A percentile compares a stretch with the other conserved stretches of the same genome.
Evolutionary conservation across 73 alveolate genomes (phyloP).

Genomic region (Uronychia binucleata): DNA sequence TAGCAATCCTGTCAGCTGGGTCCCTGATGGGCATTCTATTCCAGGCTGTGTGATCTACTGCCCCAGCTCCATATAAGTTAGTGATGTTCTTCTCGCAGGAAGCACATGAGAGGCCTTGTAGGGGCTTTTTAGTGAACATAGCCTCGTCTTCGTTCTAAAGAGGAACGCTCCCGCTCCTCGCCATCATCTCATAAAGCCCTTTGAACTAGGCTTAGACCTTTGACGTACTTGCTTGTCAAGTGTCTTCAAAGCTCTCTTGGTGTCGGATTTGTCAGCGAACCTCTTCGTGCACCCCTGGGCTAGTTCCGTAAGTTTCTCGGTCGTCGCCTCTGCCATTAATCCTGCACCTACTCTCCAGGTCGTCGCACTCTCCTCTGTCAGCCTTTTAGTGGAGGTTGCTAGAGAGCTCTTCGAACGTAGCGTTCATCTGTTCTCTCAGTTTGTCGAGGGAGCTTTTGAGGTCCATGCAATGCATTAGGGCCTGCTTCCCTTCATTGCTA

Average conservation of each 20-base stretch:
- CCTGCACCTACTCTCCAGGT: background rate
- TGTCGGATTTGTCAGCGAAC: constrained; percentile 91
- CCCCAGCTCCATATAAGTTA: constrained; percentile 71
- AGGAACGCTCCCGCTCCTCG: constrained; percentile 7
- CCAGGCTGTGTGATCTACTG: constrained; percentile 74
- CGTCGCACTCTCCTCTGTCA: background rate
- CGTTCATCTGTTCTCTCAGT: background rate
- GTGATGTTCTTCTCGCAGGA: constrained; percentile 86
- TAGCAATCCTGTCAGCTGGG: constrained; percentile 72
- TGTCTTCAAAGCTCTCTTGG: constrained; percentile 74
- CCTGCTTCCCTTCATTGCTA: background rate
- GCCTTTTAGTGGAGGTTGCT: background rate
- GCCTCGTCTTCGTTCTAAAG: constrained; percentile 75
- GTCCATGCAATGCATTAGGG: background rate
- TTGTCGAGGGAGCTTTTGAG: background rate
- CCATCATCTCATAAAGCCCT: constrained; percentile 20
- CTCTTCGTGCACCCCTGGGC: constrained; percentile 22
- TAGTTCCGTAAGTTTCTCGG: background rate
- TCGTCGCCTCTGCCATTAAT: background rate
- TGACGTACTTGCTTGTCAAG: constrained; percentile 61
- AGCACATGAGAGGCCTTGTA: constrained; percentile 86
- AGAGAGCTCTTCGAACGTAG: background rate
- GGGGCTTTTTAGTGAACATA: constrained; percentile 84
- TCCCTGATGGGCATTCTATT: constrained; percentile 87
- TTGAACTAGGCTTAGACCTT: constrained; percentile 48